Evolutionary conservation across 2,329 filamentous ascomycete genomes (phyloP).

Genomic region (Aspergillus jensenii): DNA sequence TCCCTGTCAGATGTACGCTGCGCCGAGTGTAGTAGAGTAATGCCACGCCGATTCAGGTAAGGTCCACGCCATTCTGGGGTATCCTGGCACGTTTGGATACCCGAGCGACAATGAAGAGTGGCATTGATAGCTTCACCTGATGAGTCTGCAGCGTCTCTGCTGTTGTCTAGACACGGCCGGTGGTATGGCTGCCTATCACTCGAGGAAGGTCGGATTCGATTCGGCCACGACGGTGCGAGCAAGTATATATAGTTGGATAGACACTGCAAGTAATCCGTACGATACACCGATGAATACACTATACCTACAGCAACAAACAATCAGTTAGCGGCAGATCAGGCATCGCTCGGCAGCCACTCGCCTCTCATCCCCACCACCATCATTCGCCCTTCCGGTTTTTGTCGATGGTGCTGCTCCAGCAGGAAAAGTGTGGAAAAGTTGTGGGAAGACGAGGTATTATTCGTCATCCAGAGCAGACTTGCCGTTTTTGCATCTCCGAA

Average conservation of each 20-base stretch:
- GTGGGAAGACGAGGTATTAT: background rate
- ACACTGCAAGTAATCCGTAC: background rate
- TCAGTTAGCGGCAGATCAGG: constrained; percentile 21
- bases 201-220: background rate
- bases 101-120: background rate
- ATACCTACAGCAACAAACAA: background rate
- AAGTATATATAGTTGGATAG: constrained; percentile 1
- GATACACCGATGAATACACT: background rate
- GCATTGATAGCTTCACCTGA: background rate
- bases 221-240: constrained; percentile 3
- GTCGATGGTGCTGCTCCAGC: constrained; percentile 3
- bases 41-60: constrained; percentile 3
- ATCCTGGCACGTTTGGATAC: background rate
- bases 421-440: background rate
- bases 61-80: constrained; percentile 12
- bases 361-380: constrained; percentile 12
- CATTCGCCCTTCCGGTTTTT: constrained; percentile 7
- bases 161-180: constrained; percentile 5
- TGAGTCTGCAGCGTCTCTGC: constrained; percentile 2
- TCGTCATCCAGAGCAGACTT: constrained; percentile 4
- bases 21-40: background rate
- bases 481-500: background rate
- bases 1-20: background rate
- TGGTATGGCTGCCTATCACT: background rate
- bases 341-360: constrained; percentile 17